Evolutionary conservation across 345 rosid genomes (phyloP).

Genomic region (Murraya paniculata): DNA sequence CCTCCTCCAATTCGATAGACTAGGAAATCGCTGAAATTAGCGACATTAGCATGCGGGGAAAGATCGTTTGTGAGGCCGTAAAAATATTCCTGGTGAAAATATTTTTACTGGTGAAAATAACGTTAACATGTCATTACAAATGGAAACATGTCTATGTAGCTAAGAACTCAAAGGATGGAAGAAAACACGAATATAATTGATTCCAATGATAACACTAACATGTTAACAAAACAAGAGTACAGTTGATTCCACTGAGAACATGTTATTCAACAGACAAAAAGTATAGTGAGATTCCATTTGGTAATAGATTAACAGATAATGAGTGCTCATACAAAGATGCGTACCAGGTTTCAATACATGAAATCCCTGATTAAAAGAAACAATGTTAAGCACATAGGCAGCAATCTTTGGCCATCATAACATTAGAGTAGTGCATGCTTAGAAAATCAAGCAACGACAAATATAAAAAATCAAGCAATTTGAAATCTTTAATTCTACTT

Average conservation of each 20-base stretch:
- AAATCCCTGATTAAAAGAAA: neutral
- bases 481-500: neutral
- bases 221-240: neutral
- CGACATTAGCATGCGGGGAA: slow-evolving; percentile 81
- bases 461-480: neutral
- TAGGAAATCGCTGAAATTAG: slow-evolving; percentile 62
- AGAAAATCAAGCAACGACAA: neutral
- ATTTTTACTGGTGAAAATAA: slow-evolving; percentile 42
- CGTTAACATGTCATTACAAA: neutral
- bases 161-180: neutral
- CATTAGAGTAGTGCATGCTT: neutral
- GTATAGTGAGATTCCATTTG: neutral
- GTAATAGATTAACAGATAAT: neutral
- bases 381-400: neutral
- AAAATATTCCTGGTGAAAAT: slow-evolving; percentile 68
- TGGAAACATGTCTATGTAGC: neutral
- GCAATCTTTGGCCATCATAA: neutral
- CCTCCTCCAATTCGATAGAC: slow-evolving; percentile 92
- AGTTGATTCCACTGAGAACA: neutral
- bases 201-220: neutral
- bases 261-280: neutral
- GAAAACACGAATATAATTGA: neutral
- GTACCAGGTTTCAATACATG: neutral
- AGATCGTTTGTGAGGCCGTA: slow-evolving; percentile 80
- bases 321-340: neutral